Percentiles rank a stretch among this genome's conserved stretches.
These are phyloP conservation scores for Pseudogymnoascus sp. DNA, from an alignment of 2,329 filamentous ascomycete species.

Conservation along the genomic window DNA sequence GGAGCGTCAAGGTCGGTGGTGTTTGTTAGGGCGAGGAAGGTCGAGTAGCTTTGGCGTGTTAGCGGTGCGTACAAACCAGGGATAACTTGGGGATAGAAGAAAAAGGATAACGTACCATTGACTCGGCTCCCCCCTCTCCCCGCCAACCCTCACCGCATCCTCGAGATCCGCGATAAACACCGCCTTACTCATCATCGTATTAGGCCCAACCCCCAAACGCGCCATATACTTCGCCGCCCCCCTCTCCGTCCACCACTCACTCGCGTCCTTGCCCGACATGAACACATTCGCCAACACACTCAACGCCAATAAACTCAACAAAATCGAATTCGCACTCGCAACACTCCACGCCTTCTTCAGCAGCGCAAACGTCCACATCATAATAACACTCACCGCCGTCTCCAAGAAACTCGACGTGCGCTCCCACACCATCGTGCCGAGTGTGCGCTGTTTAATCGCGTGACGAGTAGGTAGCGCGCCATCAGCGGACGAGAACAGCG, in stretches of 20 bases:
- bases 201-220: conserved; percentile 70
- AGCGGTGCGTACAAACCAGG: not conserved
- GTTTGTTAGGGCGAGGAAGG: conserved; percentile 53
- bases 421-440: conserved; percentile 66
- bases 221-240: conserved; percentile 75
- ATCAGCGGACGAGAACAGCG: conserved; percentile 48
- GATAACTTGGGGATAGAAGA: not conserved
- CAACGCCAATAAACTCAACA: conserved; percentile 59
- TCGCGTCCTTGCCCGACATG: conserved; percentile 64
- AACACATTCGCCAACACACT: conserved; percentile 69
- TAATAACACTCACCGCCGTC: conserved; percentile 65
- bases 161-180: conserved; percentile 72
- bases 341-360: conserved; percentile 61
- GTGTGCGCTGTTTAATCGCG: conserved; percentile 49
- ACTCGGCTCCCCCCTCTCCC: not conserved
- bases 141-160: not conserved
- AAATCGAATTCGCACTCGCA: conserved; percentile 63
- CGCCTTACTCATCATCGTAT: conserved; percentile 73
- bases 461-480: conserved; percentile 42
- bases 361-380: conserved; percentile 67
- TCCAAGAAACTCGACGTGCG: conserved; percentile 65
- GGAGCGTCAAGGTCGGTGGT: conserved; percentile 50
- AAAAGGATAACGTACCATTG: not conserved
- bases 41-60: conserved; percentile 41
- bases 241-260: conserved; percentile 79